Percentiles rank a stretch among this genome's conserved stretches.
phyloP scores from a whole-genome alignment of 345 rosid genomes.

The Lenwebbia sp. region DNA sequence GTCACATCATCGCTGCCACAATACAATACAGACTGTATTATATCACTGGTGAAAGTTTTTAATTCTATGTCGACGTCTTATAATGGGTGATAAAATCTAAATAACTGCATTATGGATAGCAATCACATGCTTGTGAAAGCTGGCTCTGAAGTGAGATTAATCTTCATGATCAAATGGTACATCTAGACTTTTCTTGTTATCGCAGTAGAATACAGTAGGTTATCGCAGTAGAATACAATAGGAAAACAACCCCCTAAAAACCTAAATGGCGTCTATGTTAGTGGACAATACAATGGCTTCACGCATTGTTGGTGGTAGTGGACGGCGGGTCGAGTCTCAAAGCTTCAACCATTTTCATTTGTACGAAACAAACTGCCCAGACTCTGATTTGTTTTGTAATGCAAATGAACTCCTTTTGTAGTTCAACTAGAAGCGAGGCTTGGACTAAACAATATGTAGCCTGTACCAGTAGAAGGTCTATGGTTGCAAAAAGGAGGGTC shows the following conservation, averaged over 20 bases:
- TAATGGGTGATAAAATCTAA: not conserved
- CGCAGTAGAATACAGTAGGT: not conserved
- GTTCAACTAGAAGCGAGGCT: not conserved
- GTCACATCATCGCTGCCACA: slow-evolving; percentile 79
- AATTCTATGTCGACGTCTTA: not conserved
- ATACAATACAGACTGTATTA: not conserved
- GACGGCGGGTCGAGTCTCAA: not conserved
- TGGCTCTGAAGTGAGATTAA: not conserved
- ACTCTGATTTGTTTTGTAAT: not conserved
- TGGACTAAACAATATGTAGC: not conserved
- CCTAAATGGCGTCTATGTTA: not conserved
- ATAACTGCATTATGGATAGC: not conserved
- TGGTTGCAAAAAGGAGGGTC: not conserved
- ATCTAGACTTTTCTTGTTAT: not conserved
- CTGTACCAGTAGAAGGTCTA: not conserved
- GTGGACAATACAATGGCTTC: not conserved
- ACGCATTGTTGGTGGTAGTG: not conserved
- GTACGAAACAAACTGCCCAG: not conserved
- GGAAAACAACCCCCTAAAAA: not conserved
- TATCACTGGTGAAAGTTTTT: not conserved
- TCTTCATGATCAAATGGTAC: not conserved
- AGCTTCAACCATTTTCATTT: not conserved
- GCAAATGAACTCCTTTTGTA: not conserved
- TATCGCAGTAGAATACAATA: not conserved
- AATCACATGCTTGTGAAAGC: not conserved